Base-by-base conservation (phyloP, 805 yeast genomes). In the Saturnispora silvae region DNA sequence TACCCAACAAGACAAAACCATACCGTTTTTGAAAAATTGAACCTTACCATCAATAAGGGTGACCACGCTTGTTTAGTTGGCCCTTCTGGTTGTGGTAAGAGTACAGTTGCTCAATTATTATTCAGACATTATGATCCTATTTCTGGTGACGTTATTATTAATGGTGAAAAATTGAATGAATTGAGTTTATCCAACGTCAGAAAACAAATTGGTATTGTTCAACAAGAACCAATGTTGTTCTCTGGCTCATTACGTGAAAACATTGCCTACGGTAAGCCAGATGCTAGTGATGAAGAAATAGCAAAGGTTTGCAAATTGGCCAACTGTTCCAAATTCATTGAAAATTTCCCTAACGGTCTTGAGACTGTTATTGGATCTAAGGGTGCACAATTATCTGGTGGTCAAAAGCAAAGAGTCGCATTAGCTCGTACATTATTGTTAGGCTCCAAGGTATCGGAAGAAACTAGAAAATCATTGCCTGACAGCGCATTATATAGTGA, bases 81-180 rank as follows among this genome's bases (percentile, higher is more conserved):
- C 2, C 96, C 95, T n/a, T 80, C 94, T 24, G 97, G 97, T 2
- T 82, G 95, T 43, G 97, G 97, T 19, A 89, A 89, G 56, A 83
- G 95, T 14, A 87, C 96, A 0, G 73, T 89, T 3, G 70, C 87
- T 5, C 83, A 87, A 36, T 61, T 89, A 36, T 60, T 89, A 31
- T 59, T 87, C 47, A 66, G 97, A 41, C 83, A 82, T 53, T 89
- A 89, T 57, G 95, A 86, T 49, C 87, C 94, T 2, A 53, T 54
- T 10, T 42, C 55, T 0, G 97, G 97, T 18, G 48, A 57, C 6
- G 74, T 89, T 24, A 47, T 61, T 4, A 66, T 87, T 16, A 86
- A 86, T 43, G 75, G 73, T 10, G 70, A 73, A 37, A 66, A 79
- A 43, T 68, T 89, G 42, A 60, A 62, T 27, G 70, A 72, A 15